Evolutionary conservation across 306 rosid genomes (phyloP), one percentile per base, ranked within the genome.

Genomic region (Medicago ruthenica): DNA sequence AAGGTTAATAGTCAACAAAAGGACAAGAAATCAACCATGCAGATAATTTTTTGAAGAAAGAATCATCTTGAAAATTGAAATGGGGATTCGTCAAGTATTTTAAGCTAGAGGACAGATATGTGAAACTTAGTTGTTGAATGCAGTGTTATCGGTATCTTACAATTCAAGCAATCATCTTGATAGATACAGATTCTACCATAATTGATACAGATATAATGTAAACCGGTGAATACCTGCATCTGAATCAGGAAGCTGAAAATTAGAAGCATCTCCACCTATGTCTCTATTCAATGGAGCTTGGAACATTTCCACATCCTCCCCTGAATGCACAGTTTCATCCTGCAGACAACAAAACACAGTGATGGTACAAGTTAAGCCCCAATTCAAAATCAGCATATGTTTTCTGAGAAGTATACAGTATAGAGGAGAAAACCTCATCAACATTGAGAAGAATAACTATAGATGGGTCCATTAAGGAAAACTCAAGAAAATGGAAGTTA

Each of bases 241-340:
- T 36, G 92, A 81, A 74, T 70, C 90, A 74, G 91, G 84, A 14
- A 77, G 82, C 80, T 82, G 88, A n/a, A 91, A 81, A 83, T 82
- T 73, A 37, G 86, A 80, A 2, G 79, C 75, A 73, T 87, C 96
- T 70, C 96, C 97, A n/a, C 87, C 91, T 5, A 91, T 87, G 83
- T 91, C 96, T 86, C 89, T 85, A 69, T 86, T 88, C 68, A 91
- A 79, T 48, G 97, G 96, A 73, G 92, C 97, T 86, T 91, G 96
- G 37, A 93, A 91, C 27, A 97, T 97, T 79, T 88, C 98, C 74
- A 91, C 93, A 9, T 90, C 96, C 1, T 90, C 93, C 65, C 97
- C 93, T 6, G 97, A 91, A 80, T 89, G 97, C 96, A 91, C 89
- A 36, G 85, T 88, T 71, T 93, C 98, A 54, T 93, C 97, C 97